Evolutionary conservation across 2,329 filamentous ascomycete genomes (phyloP), one percentile per base, ranked within the genome.

Genomic region (Xylaria sp.): DNA sequence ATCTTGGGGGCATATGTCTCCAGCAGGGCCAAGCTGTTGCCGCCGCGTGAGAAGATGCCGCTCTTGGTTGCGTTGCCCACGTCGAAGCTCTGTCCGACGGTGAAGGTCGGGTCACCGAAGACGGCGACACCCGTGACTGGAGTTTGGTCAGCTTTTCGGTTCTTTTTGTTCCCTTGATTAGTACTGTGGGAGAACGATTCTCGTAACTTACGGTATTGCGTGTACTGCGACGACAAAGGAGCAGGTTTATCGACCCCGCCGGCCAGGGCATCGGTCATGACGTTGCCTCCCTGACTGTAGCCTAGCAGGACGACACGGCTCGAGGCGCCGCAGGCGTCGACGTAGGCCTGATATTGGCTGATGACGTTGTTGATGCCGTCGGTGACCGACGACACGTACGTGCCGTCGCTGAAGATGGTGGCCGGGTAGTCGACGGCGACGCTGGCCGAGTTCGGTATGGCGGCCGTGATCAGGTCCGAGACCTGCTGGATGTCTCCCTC

Each of bases 201-300:
- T n/a, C 34, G 12, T 34, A 43, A 66, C 69, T 50, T 67, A 71
- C 69, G 62, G 18, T 67, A 48, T n/a, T 43, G 57, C 8, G 10
- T 63, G 56, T 69, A 70, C 1, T 59, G 15, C 0, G 18, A 15
- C 9, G 18, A 55, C 9, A 71, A 20, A 9, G 69, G 69, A 30
- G 18, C 34, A 10, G 69, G 69, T 61, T 71, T 71, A n/a, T 65
- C 34, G 5, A 69, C 69, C 8, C 69, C 69, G 18, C 67, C 69
- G 6, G 69, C 69, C 53, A 71, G 32, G 0, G 57, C 64, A 23
- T 71, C 69, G 3, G 69, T 71, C 60, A 71, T 60, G 61, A 71
- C 67, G 4, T 71, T 71, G 48, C 69, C 69, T 32, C 69, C 69
- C 15, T 71, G 69, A 59, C 67, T 69, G 18, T 52, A 71, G n/a